Evolutionary conservation across 1,284 basidiomycete species (phyloP), one percentile per base, ranked within the genome.

Genomic region (Ceratobasidium sp.): DNA sequence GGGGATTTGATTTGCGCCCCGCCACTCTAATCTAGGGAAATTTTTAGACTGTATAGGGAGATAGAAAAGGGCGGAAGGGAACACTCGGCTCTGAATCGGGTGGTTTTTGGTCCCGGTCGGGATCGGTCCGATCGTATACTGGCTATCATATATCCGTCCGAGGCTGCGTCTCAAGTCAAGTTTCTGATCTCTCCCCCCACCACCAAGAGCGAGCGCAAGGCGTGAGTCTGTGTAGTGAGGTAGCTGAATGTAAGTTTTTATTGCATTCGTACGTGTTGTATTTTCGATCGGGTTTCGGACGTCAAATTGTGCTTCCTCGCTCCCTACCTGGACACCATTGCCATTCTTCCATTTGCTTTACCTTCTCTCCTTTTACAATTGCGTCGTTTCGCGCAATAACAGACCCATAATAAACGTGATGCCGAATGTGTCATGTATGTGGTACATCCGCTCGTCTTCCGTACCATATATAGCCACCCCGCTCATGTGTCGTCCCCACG

Each of bases 351-450:
- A 27, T 41, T 25, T 27, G 9, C 42, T 29, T 7, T 25, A 14
- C 29, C 46, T 19, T 30, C 59, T 13, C 33, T 11, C 11, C 33
- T 11, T 11, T 36, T 36, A 50, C 23, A 54, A 9, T n/a, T 52
- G 30, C 11, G 47, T 44, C 16, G 25, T 50, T 33, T 21, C 16
- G 52, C 16, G 42, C 16, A 21, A 16, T 54, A 29, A 54, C 27
- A 49, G 58, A 39, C 47, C 36, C 21, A 16, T 36, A 36, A 36
- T 36, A 4, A 36, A 11, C 29, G 46, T 47, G 5, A 52, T 36
- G 59, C 30, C 19, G 19, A 39, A 66, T 66, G 60, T 66, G 60
- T 66, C 60, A 54, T 66, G 9, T 49, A 52, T 66, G 60, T 66
- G 33, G 60, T 66, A 54, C 50, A 53, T 39, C 29, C 4, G 21